Evolutionary conservation across 768 basidiomycete species (phyloP), one percentile per base, ranked within the genome.

Genomic region (Paxillus ammoniavirescens): DNA sequence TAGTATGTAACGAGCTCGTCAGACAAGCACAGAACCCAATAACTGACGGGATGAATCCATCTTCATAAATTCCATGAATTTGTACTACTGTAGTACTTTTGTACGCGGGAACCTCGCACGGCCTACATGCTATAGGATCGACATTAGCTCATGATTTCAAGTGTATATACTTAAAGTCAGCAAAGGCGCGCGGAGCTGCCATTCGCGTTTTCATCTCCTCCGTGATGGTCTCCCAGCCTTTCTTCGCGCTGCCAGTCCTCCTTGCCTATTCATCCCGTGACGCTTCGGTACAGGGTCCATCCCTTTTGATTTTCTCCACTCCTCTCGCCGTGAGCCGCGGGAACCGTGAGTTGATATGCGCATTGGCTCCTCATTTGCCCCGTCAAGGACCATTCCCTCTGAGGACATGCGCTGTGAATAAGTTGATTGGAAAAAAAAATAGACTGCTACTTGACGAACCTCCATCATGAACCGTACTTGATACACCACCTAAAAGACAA

Each of bases 221-320:
- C 88, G 79, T 54, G 85, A 79, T 23, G 88, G 80, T 35, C 86
- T 79, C 33, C 89, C 89, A 38, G 89, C 76, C 69, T 83, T 88
- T 59, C 85, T 76, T 50, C 78, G 75, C 33, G 79, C 86, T 38
- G 81, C 81, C 14, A 82, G 52, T 12, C 72, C 73, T 31, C 87
- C 89, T 65, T 90, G 86, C 36, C 84, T 78, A 63, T 89, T 90
- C 77, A 85, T 79, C 33, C 79, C 82, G 38, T 67, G 74, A 8
- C 77, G 66, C 55, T 75, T 75, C 8, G 81, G 75, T 58, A 80
- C 67, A 23, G 83, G 71, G 8, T 74, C 64, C 69, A 90, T 63
- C 30, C 93, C 93, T 66, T 93, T 95, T 21, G 91, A 86, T 52
- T 72, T 73, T 65, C 91, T 75, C 93, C 93, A 95, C 59, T 83